Evolutionary conservation across 495 filamentous ascomycete genomes (phyloP).

Genomic region (Xylaria telfairii): DNA sequence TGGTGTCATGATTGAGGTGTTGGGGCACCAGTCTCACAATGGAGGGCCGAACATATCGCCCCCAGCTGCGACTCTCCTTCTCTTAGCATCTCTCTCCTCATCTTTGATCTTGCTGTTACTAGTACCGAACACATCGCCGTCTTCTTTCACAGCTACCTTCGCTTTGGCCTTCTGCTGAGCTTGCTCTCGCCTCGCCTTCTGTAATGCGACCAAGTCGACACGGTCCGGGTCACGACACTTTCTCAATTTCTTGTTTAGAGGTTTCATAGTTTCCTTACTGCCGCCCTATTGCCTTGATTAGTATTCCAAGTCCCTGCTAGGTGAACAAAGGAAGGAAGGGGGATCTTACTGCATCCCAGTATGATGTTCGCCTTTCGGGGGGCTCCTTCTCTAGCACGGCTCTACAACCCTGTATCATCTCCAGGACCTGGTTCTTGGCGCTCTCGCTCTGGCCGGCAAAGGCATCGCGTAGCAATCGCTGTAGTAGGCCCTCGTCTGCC

Average conservation of each 20-base stretch:
- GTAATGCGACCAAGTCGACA: constrained; percentile 63
- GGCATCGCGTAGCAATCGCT: constrained; percentile 77
- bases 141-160: constrained; percentile 47
- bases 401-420: constrained; percentile 56
- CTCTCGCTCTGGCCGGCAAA: constrained; percentile 50
- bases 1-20: not conserved
- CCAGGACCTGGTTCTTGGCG: constrained; percentile 52
- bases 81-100: constrained; percentile 56
- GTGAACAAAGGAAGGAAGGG: not conserved
- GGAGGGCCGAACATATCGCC: constrained; percentile 65
- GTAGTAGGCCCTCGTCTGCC: constrained; percentile 73
- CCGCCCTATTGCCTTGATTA: constrained; percentile 36
- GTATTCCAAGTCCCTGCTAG: not conserved
- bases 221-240: constrained; percentile 79
- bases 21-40: constrained; percentile 29
- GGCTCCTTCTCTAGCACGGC: constrained; percentile 57
- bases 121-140: constrained; percentile 51
- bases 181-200: constrained; percentile 54
- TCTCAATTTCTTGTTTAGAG: constrained; percentile 73
- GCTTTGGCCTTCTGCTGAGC: constrained; percentile 51
- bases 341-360: constrained; percentile 50
- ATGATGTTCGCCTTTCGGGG: constrained; percentile 47
- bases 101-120: constrained; percentile 19
- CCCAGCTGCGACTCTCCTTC: constrained; percentile 63
- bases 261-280: constrained; percentile 52